Evolutionary conservation across 805 yeast species (phyloP), one percentile per base, ranked within the genome.

Genomic region (Lachancea dasiensis): DNA sequence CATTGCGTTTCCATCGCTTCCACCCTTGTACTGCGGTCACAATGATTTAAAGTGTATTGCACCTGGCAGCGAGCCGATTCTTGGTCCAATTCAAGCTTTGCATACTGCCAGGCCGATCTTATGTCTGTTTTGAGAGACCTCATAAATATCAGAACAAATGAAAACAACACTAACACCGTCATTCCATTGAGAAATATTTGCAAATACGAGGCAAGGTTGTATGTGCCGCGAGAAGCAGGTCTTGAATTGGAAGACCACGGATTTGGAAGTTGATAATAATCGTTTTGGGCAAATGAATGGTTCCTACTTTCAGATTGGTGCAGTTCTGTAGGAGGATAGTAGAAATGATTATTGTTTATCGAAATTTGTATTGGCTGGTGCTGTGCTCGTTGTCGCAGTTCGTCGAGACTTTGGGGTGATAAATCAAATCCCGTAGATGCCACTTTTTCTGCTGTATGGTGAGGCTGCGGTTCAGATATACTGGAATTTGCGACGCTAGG

Each of bases 1-100:
- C 92, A 83, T 26, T 68, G 65, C 18, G 62, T 60, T 39, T 72
- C 73, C 40, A 81, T 54, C 2, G 79, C 82, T 1, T 87, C 82
- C 2, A 71, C 75, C 7, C 75, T 63, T 3, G 68, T 61, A 8
- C 68, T 73, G 3, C 76, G 76, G 11, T 64, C 64, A 55, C 94
- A 83, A 26, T 67, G 56, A 56, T 82, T 83, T 8, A 68, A 72
- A 25, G 60, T 31, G 52, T 72, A 82, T 14, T 72, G 61, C 20
- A 72, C 57, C 18, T 68, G 58, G 55, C 90, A 82, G 18, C 60
- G 60, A 8, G 69, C 70, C 1, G 78, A 73, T 46, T 79, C 80
- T 27, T 72, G 58, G 5, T 69, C 51, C 4, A 75, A 46, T 22
- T 70, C 68, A 3, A 64, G 51, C 7, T 74, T 58, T 24, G 70